Conservation (phyloP, 2,329 filamentous ascomycete genomes). For the Grosmannia penicillata region DNA sequence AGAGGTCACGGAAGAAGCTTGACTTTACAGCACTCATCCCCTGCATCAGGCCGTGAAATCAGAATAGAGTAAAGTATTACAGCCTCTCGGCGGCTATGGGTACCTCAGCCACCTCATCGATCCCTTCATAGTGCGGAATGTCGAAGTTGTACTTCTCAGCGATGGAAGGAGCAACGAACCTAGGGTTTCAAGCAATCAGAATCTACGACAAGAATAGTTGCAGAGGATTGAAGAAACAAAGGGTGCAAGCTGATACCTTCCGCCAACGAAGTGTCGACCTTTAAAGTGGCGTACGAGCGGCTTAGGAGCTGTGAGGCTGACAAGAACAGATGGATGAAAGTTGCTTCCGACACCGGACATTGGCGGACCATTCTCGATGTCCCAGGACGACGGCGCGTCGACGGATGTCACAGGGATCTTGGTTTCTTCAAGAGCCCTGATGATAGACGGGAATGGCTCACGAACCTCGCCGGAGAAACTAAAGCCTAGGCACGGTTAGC, state of each 20-base stretch:
- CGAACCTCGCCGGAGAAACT: constrained; percentile 84
- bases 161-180: constrained; percentile 66
- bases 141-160: constrained; percentile 78
- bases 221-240: too few relatives aligned
- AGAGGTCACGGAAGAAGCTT: too few relatives aligned
- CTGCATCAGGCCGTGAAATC: too few relatives aligned
- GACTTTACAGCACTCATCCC: constrained; percentile 2
- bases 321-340: constrained; percentile 66
- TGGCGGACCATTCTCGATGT: constrained; percentile 77
- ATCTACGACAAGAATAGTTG: background rate
- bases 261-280: constrained; percentile 84
- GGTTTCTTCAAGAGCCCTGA: constrained; percentile 59
- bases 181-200: constrained; percentile 16
- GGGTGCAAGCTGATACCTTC: constrained; percentile 52
- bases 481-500: too few relatives aligned
- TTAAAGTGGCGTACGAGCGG: constrained; percentile 71
- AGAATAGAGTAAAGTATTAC: constrained; percentile 17
- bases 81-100: constrained; percentile 34
- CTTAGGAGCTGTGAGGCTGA: constrained; percentile 89
- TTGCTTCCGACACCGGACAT: constrained; percentile 58
- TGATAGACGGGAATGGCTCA: constrained; percentile 78
- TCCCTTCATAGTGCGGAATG: constrained; percentile 65
- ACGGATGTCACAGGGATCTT: constrained; percentile 70
- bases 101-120: constrained; percentile 83
- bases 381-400: constrained; percentile 89